Evolutionary conservation across 2,329 filamentous ascomycete genomes (phyloP).

Genomic region (Fonsecaea pugnacius): DNA sequence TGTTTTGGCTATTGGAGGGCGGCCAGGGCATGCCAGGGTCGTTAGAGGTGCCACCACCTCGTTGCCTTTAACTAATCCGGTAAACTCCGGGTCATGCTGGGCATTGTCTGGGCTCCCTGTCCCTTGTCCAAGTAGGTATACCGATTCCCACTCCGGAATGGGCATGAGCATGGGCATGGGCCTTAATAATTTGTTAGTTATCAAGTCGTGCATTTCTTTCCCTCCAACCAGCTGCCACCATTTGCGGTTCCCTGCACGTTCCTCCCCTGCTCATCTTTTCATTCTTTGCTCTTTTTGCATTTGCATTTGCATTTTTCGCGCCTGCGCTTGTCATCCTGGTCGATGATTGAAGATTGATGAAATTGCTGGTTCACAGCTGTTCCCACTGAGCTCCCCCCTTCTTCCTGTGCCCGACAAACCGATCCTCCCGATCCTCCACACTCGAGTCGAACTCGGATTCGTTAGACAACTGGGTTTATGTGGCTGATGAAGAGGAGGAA

Average conservation of each 20-base stretch:
- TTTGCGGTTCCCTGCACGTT: conserved; percentile 11
- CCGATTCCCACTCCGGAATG: not conserved
- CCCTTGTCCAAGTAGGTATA: not conserved
- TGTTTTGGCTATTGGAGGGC: not conserved
- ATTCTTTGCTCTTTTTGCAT: not conserved
- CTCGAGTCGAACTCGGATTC: not conserved
- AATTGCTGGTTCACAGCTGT: not conserved
- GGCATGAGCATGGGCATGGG: not conserved
- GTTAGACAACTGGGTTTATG: not conserved
- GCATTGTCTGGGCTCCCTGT: not conserved
- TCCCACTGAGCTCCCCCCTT: not conserved
- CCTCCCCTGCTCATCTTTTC: not conserved
- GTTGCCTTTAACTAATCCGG: conserved; percentile 2
- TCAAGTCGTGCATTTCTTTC: not conserved
- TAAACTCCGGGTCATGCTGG: conserved; percentile 8
- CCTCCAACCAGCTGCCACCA: conserved; percentile 15
- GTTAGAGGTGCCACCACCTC: not conserved
- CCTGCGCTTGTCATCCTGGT: conserved; percentile 8
- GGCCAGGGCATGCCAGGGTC: not conserved
- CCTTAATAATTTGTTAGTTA: conserved; percentile 18
- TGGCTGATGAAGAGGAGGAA: not conserved
- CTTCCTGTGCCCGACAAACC: not conserved
- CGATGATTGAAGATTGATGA: not conserved
- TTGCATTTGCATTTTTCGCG: not conserved
- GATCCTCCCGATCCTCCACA: not conserved